Conservation (phyloP, 768 basidiomycete species). For the Serendipita sp. region DNA sequence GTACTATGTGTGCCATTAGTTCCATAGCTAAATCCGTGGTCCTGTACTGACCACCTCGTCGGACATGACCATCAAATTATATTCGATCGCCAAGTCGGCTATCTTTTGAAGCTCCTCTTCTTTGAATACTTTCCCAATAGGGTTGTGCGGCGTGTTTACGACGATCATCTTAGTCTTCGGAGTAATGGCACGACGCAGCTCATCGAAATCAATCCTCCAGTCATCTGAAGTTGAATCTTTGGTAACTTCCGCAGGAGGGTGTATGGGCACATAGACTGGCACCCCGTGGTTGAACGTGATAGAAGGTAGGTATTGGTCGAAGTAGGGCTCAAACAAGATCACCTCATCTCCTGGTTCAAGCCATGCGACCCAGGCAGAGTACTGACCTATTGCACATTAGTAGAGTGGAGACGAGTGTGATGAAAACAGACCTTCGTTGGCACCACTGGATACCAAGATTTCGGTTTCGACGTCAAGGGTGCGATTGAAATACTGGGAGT, state of each 20-base stretch:
- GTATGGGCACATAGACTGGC: slow-evolving; percentile 88
- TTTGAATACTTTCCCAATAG: slow-evolving; percentile 94
- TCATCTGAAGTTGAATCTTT: slow-evolving; percentile 49
- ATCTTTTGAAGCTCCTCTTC: slow-evolving; percentile 68
- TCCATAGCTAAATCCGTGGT: not conserved
- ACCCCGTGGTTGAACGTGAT: slow-evolving; percentile 88
- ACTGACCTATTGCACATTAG: slow-evolving; percentile 48
- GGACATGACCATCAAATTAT: slow-evolving; percentile 81
- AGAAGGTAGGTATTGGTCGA: slow-evolving; percentile 88
- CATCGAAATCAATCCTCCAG: slow-evolving; percentile 83
- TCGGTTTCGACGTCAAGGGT: slow-evolving; percentile 71
- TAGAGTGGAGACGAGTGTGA: not conserved
- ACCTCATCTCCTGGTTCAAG: slow-evolving; percentile 89
- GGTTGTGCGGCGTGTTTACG: slow-evolving; percentile 94
- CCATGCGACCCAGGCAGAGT: slow-evolving; percentile 85
- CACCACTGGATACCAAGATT: slow-evolving; percentile 89
- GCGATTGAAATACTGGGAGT: slow-evolving; percentile 47
- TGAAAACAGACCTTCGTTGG: slow-evolving; percentile 63
- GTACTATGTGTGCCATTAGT: slow-evolving; percentile 51
- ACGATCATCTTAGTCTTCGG: slow-evolving; percentile 88
- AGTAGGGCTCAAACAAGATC: slow-evolving; percentile 97
- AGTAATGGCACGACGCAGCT: slow-evolving; percentile 72
- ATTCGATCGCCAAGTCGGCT: slow-evolving; percentile 76
- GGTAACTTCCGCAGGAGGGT: slow-evolving; percentile 49
- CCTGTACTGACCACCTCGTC: slow-evolving; percentile 77